Evolutionary conservation across 371 early-diverging fungal species (phyloP), one percentile per base, ranked within the genome.

Genomic region (Rhizopus stolonifer): DNA sequence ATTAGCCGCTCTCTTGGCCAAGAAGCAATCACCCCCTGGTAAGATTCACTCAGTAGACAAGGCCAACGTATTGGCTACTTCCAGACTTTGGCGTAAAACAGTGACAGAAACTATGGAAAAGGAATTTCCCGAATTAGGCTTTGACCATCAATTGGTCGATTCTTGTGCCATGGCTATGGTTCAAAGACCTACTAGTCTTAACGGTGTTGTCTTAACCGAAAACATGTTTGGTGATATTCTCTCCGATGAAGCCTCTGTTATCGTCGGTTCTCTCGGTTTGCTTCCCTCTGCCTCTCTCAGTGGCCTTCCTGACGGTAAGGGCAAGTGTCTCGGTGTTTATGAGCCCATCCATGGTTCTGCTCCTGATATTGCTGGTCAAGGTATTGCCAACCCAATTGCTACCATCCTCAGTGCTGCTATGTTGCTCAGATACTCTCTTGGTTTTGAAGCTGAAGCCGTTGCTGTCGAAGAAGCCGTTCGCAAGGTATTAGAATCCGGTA

Each of bases 141-240:
- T 91, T 24, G 83, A 86, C 40, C 95, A 95, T 77, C 89, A 94
- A 60, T 74, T 95, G 32, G 97, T 98, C 19, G 98, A 98, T 74
- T 90, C 95, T 15, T 95, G 94, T 29, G 92, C 98, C 44, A 98
- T 98, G 98, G 85, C 87, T 58, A 88, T 98, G 87, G 87, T 98
- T 51, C 88, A 87, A 72, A 87, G 87, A 74, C 97, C 97, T 24
- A 80, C 82, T 17, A 80, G 80, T 40, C 75, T 98, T 26, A 96
- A 98, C 70, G 98, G 98, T 53, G 85, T 98, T 31, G 85, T 96
- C 22, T 74, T 98, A 58, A 98, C 97, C 18, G 96, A 95, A 62
- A 98, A 98, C 79, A 92, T 98, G 94, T 97, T 97, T 88, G 98
- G 98, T 58, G 98, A 97, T 63, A 96, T 97, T 59, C 75, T 97